phyloP scores from a whole-genome alignment of 208 protist species.

The Trypanosomatidae sp. region DNA sequence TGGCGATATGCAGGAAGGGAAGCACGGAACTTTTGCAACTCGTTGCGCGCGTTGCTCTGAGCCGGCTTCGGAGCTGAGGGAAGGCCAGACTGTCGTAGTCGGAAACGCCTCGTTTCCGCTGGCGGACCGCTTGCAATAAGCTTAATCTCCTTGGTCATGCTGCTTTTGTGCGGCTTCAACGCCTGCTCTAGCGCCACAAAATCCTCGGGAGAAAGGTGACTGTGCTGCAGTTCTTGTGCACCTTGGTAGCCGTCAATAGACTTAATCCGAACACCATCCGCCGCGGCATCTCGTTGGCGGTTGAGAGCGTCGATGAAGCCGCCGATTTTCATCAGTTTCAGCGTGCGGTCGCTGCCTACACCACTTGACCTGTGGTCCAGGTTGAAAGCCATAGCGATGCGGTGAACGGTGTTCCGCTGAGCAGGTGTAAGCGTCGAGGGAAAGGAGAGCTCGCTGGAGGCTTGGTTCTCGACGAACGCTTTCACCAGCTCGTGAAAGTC shows the following conservation, averaged over 20 bases:
- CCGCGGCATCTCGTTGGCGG: conserved; percentile 35
- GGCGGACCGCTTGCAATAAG: conserved; percentile 24
- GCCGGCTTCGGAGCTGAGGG: conserved; percentile 23
- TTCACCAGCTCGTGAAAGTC: conserved; percentile 71
- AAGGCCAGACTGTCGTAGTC: conserved; percentile 40
- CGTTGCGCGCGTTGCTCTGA: conserved; percentile 9
- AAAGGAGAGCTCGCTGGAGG: conserved; percentile 58
- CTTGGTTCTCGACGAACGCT: conserved; percentile 70
- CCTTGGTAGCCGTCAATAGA: conserved; percentile 80
- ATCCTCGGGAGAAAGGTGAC: conserved; percentile 34
- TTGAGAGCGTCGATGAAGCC: conserved; percentile 28
- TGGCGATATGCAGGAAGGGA: conserved; percentile 58
- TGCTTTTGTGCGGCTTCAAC: conserved; percentile 39
- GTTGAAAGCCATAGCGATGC: conserved; percentile 63
- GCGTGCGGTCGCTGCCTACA: conserved; percentile 26
- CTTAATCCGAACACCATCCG: conserved; percentile 45
- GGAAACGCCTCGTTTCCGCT: conserved; percentile 31
- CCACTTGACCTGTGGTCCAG: conserved; percentile 78
- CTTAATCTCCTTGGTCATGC: conserved; percentile 48
- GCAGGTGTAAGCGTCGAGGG: conserved; percentile 55
- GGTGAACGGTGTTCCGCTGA: conserved; percentile 67
- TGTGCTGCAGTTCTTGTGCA: conserved; percentile 56
- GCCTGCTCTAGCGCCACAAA: conserved; percentile 23
- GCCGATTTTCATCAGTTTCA: conserved; percentile 71
- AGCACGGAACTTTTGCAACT: conserved; percentile 55